Conservation (phyloP, 495 filamentous ascomycete species). For the Aspergillus diversus region DNA sequence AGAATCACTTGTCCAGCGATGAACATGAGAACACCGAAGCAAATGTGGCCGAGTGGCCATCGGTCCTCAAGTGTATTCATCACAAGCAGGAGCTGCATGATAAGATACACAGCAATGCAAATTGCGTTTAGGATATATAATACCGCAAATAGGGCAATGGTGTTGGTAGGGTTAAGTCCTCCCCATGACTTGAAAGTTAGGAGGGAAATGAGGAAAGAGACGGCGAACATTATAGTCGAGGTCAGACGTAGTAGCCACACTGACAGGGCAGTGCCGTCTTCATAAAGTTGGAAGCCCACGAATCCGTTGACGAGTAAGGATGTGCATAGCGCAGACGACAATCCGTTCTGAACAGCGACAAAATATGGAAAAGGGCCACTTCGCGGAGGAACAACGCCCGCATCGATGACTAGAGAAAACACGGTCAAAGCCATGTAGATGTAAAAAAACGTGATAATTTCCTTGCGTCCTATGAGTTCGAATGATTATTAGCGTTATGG, state of each 20-base stretch:
- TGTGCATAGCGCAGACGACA: conserved; percentile 85
- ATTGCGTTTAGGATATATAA: conserved; percentile 91
- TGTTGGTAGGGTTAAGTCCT: conserved; percentile 81
- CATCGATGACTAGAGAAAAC: conserved; percentile 87
- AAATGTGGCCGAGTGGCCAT: conserved; percentile 93
- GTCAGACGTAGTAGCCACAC: conserved; percentile 87
- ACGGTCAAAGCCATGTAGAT: conserved; percentile 90
- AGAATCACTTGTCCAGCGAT: conserved; percentile 90
- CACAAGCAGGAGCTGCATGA: conserved; percentile 85
- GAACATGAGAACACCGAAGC: conserved; percentile 91
- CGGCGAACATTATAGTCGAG: conserved; percentile 79
- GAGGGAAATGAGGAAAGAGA: conserved; percentile 84
- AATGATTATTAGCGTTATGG: conserved; percentile 7
- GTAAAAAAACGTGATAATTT: conserved; percentile 98
- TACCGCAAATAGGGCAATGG: conserved; percentile 87
- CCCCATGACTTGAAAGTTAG: conserved; percentile 94
- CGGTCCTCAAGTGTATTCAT: conserved; percentile 89
- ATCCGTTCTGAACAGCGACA: conserved; percentile 83
- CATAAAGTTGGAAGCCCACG: conserved; percentile 97
- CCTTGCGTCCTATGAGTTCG: conserved; percentile 76
- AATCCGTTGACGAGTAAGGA: conserved; percentile 96
- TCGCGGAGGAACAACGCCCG: conserved; percentile 86
- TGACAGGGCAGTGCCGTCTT: conserved; percentile 94
- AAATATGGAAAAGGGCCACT: conserved; percentile 87
- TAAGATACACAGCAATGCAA: conserved; percentile 81